Evolutionary conservation across 257 asterid species (phyloP), one percentile per base, ranked within the genome.

Genomic region (Jaltomata sinuosa): DNA sequence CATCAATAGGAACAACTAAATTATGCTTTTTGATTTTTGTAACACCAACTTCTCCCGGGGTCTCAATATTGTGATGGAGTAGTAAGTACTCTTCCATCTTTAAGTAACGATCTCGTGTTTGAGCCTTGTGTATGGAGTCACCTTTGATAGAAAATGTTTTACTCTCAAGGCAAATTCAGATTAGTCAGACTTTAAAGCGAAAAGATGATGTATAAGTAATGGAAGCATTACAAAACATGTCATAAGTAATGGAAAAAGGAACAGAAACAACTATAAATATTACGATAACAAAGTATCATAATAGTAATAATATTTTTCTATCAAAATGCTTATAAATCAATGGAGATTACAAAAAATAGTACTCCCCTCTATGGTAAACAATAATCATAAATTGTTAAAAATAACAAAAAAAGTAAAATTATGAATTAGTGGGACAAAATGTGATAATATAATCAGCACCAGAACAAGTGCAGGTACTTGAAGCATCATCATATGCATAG

Each of bases 401-500:
- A 59, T 61, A 3, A 8, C 10, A 22, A 25, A 25, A 27, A 8
- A 53, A 55, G 3, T 47, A 53, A 4, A 53, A 19, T 52, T 22
- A 86, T 36, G 79, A 82, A 49, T 16, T 54, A 3, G 89, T 82
- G 54, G 98, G 97, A 81, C 99, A 96, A 83, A 96, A 96, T 1
- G 98, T 92, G 87, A 97, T 94, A 67, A 89, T 9, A 81, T 97
- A 97, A 81, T 94, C 93, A 0, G 97, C 19, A 3, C 91, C 94
- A 3, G 90, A 81, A 79, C 99, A 97, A 8, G 98, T 94, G 80
- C 90, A 91, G 0, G 96, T 95, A 72, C 98, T 95, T 11, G 99
- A 80, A 57, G 87, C 84, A 80, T 97, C 98, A 59, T 95, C 98
- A 54, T 97, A 97, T 2, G 98, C 99, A n/a, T 95, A 97, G 22